Percentiles rank a stretch among this genome's conserved stretches.
Conservation (phyloP, 1,284 basidiomycete species). For the Boletus sp. region DNA sequence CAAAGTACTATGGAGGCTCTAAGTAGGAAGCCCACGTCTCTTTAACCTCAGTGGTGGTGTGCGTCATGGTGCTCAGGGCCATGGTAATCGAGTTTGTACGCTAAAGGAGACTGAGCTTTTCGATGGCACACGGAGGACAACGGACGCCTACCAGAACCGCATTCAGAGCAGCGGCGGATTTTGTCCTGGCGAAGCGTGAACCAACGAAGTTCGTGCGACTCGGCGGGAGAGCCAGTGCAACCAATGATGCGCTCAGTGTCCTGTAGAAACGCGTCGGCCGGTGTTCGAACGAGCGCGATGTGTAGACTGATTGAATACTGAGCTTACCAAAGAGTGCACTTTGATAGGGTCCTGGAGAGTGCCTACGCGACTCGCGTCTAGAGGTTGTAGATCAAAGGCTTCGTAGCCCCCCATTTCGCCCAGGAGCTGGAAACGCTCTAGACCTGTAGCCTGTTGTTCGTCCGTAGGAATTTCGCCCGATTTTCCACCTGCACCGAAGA, state of each 20-base stretch:
- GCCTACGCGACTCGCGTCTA: conserved; percentile 84
- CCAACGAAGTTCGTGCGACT: conserved; percentile 90
- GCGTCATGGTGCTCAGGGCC: conserved; percentile 43
- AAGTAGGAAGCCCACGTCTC: conserved; percentile 5
- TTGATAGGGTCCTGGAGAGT: conserved; percentile 86
- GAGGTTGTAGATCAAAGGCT: conserved; percentile 86
- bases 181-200: conserved; percentile 65
- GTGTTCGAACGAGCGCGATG: background rate
- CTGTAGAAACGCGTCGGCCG: conserved; percentile 38
- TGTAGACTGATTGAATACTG: background rate
- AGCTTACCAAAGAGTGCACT: conserved; percentile 82
- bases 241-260: conserved; percentile 79
- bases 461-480: conserved; percentile 79
- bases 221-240: conserved; percentile 88
- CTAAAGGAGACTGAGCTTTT: conserved; percentile 34
- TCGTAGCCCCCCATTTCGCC: conserved; percentile 86
- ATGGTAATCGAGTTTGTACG: conserved; percentile 58
- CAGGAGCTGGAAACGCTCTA: conserved; percentile 92
- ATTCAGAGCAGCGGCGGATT: conserved; percentile 82
- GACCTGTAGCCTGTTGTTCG: conserved; percentile 90
- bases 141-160: conserved; percentile 70
- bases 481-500: conserved; percentile 74
- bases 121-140: background rate
- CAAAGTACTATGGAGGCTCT: conserved; percentile 21
- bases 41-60: conserved; percentile 37